Percentiles rank a stretch among this genome's conserved stretches.
Conservation (phyloP, 225 moss, liverwort and hornwort genomes). For the Bryum argenteum region DNA sequence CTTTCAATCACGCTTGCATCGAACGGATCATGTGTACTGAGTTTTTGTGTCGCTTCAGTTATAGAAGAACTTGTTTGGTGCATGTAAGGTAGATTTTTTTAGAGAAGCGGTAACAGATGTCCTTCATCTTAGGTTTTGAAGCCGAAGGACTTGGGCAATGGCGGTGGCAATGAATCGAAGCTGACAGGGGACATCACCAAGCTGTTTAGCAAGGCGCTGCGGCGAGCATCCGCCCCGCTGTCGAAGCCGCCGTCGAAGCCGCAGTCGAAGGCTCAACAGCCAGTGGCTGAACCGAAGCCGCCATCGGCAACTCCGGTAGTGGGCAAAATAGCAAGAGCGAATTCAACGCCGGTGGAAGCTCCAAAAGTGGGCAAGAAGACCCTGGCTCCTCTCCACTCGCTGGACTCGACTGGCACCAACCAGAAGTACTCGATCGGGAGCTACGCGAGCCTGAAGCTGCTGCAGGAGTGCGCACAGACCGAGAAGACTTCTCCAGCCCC, state of each 20-base stretch:
- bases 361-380: conserved; percentile 34
- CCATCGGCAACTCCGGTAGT: conserved; percentile 18
- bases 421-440: conserved; percentile 58
- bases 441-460: conserved; percentile 57
- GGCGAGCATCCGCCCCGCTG: conserved; percentile 51
- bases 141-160: conserved; percentile 14
- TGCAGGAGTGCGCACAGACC: conserved; percentile 61
- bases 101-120: neutral
- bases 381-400: conserved; percentile 44
- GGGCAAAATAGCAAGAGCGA: conserved; percentile 44
- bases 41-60: too few species aligned
- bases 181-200: conserved; percentile 53
- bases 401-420: conserved; percentile 39
- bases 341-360: conserved; percentile 41
- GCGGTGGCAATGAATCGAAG: conserved; percentile 39
- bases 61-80: too few species aligned
- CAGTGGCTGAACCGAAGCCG: conserved; percentile 19
- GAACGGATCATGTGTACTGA: too few species aligned
- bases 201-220: conserved; percentile 51
- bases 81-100: too few species aligned
- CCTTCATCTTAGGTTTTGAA: conserved; percentile 32
- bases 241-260: conserved; percentile 44
- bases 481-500: conserved; percentile 40
- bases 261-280: conserved; percentile 21
- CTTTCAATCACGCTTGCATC: too few species aligned